Evolutionary conservation across 768 basidiomycete genomes (phyloP), one percentile per base, ranked within the genome.

Genomic region (Zangia roseola): DNA sequence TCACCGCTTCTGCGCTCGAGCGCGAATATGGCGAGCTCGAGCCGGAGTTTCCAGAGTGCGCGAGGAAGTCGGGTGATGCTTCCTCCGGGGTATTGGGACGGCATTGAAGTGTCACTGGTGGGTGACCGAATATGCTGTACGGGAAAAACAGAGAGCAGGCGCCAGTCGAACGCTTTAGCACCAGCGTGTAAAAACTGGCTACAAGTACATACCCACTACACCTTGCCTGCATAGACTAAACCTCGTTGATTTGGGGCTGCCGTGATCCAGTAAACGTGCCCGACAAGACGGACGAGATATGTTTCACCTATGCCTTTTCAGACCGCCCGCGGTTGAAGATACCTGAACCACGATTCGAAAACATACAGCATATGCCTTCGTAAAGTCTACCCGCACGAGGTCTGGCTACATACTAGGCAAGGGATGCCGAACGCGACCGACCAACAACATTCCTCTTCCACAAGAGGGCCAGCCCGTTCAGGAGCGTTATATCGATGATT

Each of bases 381-480:
- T 47, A 81, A 78, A 56, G 79, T 86, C 56, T 82, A 83, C 58
- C 75, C 81, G 1, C 83, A 84, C 61, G 84, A 86, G 69, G 76
- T 86, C 74, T 71, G 57, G 80, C 77, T 59, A 68, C 75, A 45
- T 71, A 71, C 65, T 65, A 20, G 62, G 62, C 61, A 68, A 39
- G 68, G 69, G 60, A 38, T 54, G 50, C 57, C 75, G 34, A 70
- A 71, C 19, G 37, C 71, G 20, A 70, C 79, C 56, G 75, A 79
- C 35, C 72, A 75, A 75, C 14, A 75, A 72, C 49, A 82, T 82
- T 57, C 84, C 83, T 8, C 71, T 89, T 19, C 86, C 86, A 3
- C 69, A 74, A 9, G 86, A 87, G 57, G 86, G 86, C 12, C 86
- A 88, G 57, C 60, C 60, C 72, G 14, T 28, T 13, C 20, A 77